Evolutionary conservation across 257 asterid genomes (phyloP).

Genomic region (Solanum gandarillasii): DNA sequence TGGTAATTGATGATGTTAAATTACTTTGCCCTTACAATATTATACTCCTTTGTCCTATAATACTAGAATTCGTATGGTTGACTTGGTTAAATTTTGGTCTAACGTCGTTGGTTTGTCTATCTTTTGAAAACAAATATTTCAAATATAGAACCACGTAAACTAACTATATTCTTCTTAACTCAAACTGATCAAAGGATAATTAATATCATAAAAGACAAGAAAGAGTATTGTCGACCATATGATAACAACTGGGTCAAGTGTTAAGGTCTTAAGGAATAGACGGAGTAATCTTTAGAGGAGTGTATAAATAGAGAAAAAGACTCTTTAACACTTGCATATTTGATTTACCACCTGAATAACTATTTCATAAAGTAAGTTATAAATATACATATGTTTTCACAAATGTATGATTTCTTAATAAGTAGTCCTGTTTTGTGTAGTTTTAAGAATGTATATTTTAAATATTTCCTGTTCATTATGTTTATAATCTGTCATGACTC

Average conservation of each 20-base stretch:
- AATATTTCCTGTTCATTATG: neutral
- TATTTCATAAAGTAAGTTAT: neutral
- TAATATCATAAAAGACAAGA: neutral
- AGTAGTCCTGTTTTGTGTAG: neutral
- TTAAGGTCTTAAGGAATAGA: neutral
- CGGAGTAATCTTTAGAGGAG: neutral
- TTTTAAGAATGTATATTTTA: neutral
- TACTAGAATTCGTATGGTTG: neutral
- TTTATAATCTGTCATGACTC: neutral
- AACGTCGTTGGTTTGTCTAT: neutral
- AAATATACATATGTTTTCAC: neutral
- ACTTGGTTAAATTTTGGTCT: neutral
- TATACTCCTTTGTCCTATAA: neutral
- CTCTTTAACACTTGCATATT: neutral
- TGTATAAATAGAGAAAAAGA: neutral
- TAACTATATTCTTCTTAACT: neutral
- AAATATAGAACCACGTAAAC: neutral
- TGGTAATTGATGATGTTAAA: neutral
- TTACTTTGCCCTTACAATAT: neutral
- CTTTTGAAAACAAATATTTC: neutral
- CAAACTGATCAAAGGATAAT: neutral
- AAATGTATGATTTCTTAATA: neutral
- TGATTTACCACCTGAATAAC: neutral
- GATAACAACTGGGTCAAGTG: neutral
- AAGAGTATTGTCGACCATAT: neutral